Conservation (phyloP, 2,329 filamentous ascomycete genomes). For the Hypoxylon rubiginosum region DNA sequence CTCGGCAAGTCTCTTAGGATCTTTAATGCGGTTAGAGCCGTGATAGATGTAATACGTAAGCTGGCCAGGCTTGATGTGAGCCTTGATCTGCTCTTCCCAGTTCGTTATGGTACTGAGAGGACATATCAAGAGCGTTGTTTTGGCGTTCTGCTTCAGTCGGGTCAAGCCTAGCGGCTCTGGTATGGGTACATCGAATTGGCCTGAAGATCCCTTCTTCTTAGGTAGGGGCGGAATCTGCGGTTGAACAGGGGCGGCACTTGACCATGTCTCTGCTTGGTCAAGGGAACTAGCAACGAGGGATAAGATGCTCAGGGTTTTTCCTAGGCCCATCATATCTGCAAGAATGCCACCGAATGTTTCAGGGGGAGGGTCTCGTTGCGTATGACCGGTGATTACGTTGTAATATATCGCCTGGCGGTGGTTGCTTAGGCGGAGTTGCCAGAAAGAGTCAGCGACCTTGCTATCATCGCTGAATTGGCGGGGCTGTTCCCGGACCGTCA, state of each 20-base stretch:
- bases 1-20: slow-evolving; percentile 74
- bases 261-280: slow-evolving; percentile 74
- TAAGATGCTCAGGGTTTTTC: slow-evolving; percentile 87
- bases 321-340: slow-evolving; percentile 91
- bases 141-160: slow-evolving; percentile 74
- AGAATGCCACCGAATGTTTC: slow-evolving; percentile 81
- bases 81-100: slow-evolving; percentile 92
- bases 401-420: slow-evolving; percentile 74
- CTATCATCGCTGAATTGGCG: slow-evolving; percentile 69
- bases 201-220: slow-evolving; percentile 54
- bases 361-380: slow-evolving; percentile 69
- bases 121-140: slow-evolving; percentile 86
- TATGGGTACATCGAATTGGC: slow-evolving; percentile 56
- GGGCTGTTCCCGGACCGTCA: slow-evolving; percentile 81
- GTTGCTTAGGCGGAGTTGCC: slow-evolving; percentile 71
- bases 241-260: slow-evolving; percentile 64
- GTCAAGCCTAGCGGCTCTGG: slow-evolving; percentile 64
- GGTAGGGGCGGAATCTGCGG: slow-evolving; percentile 56
- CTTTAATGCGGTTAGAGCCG: slow-evolving; percentile 79
- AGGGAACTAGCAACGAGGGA: slow-evolving; percentile 79
- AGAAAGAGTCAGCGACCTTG: slow-evolving; percentile 78
- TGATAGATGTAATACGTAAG: slow-evolving; percentile 89
- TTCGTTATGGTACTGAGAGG: slow-evolving; percentile 93
- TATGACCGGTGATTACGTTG: slow-evolving; percentile 87
- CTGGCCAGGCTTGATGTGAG: slow-evolving; percentile 76